Percentiles rank a stretch among this genome's conserved stretches.
Conservation (phyloP, 2,329 filamentous ascomycete species). For the Pseudogymnoascus sp. region DNA sequence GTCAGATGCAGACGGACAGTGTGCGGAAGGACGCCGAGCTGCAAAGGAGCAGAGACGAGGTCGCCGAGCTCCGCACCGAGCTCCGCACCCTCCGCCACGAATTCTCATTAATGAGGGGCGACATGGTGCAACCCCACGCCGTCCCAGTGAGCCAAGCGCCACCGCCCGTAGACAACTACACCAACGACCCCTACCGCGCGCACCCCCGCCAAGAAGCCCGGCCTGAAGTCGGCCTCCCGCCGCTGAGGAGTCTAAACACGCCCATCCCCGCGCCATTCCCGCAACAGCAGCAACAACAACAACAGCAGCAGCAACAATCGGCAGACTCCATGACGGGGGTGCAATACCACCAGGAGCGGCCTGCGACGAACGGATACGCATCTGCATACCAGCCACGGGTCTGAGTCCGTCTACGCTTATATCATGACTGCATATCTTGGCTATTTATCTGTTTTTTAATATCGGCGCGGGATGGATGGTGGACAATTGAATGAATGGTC, state of each 20-base stretch:
- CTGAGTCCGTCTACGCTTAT: neutral
- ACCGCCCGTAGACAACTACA: conserved; percentile 7
- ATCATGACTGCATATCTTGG: neutral
- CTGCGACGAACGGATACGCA: neutral
- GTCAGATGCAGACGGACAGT: conserved; percentile 37
- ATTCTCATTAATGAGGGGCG: conserved; percentile 11
- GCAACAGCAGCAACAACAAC: neutral
- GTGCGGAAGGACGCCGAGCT: neutral
- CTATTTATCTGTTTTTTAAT: neutral
- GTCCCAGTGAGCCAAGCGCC: neutral
- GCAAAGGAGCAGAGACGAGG: neutral
- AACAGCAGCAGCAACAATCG: too few relatives aligned
- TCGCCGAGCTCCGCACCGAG: conserved; percentile 23
- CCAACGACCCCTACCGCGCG: neutral
- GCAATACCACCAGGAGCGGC: conserved; percentile 38
- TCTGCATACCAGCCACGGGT: neutral
- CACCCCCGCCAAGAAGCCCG: conserved; percentile 24
- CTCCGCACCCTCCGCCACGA: conserved; percentile 18
- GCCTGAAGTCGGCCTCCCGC: conserved; percentile 41
- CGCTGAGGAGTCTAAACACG: conserved; percentile 42
- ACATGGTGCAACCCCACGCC: neutral
- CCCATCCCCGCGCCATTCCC: neutral
- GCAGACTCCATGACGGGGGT: conserved; percentile 56
- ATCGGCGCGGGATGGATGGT: neutral
- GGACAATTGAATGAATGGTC: neutral